Conservation (phyloP, 805 yeast genomes). For the Ogataea neopini region DNA sequence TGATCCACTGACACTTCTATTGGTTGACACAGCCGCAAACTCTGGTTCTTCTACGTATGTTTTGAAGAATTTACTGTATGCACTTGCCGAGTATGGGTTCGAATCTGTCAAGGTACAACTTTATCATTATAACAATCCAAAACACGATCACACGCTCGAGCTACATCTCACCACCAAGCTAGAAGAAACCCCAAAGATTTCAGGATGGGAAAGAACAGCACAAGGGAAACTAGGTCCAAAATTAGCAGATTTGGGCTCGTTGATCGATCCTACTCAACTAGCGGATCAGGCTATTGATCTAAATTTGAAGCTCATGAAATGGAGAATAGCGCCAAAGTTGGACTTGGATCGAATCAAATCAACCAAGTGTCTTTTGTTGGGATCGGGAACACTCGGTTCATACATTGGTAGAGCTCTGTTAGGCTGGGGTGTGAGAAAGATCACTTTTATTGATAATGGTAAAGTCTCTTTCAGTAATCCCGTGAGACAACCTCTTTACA, state of each 20-base stretch:
- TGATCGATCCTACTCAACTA: slow-evolving; percentile 77
- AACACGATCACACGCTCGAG: slow-evolving; percentile 31
- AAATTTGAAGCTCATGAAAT: slow-evolving; percentile 89
- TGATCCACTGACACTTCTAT: slow-evolving; percentile 17
- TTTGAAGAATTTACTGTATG: slow-evolving; percentile 29
- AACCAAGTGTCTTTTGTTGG: slow-evolving; percentile 74
- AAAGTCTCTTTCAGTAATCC: slow-evolving; percentile 90
- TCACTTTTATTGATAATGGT: slow-evolving; percentile 90
- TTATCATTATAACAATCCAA: slow-evolving; percentile 35
- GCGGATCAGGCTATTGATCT: slow-evolving; percentile 93
- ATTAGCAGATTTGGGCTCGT: slow-evolving; percentile 74
- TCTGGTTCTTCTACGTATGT: slow-evolving; percentile 22
- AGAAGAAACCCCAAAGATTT: slow-evolving; percentile 41
- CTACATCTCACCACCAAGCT: slow-evolving; percentile 22
- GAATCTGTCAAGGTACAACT: slow-evolving; percentile 40
- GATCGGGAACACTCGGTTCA: slow-evolving; percentile 95
- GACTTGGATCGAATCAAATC: slow-evolving; percentile 63
- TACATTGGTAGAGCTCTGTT: slow-evolving; percentile 82
- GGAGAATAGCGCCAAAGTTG: slow-evolving; percentile 88
- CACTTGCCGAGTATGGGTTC: slow-evolving; percentile 37
- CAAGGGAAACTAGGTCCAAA: slow-evolving; percentile 79
- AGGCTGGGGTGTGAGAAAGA: slow-evolving; percentile 92
- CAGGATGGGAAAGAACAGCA: slow-evolving; percentile 91
- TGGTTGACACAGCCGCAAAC: slow-evolving; percentile 30
- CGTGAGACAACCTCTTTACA: slow-evolving; percentile 87